phyloP scores from a whole-genome alignment of 2,329 filamentous ascomycete genomes.

The Sordariomycetes sp. region DNA sequence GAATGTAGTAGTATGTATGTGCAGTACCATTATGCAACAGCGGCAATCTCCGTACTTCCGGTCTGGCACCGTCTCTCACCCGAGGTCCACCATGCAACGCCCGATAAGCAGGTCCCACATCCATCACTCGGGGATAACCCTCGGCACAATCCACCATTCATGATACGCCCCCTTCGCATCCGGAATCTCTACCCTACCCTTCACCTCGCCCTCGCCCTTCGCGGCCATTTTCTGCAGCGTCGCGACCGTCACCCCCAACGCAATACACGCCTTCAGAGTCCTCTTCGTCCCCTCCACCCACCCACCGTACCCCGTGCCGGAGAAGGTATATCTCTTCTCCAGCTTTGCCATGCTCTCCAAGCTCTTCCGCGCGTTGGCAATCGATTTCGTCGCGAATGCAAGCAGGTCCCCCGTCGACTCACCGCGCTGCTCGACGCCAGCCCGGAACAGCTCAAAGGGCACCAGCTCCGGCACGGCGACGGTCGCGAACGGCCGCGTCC shows the following conservation, averaged over 20 bases:
- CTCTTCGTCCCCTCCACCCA: constrained; percentile 52
- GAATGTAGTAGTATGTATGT: background rate
- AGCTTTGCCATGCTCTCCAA: constrained; percentile 46
- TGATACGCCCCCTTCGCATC: constrained; percentile 44
- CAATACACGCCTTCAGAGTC: constrained; percentile 60
- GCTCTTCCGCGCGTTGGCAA: constrained; percentile 38
- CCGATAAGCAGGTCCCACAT: background rate
- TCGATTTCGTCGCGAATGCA: constrained; percentile 31
- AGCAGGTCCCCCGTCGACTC: constrained; percentile 28
- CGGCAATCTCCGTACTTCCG: background rate
- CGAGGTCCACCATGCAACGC: background rate
- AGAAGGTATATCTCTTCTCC: constrained; percentile 39
- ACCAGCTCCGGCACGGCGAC: constrained; percentile 60
- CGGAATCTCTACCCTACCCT: constrained; percentile 41
- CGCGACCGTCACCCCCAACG: constrained; percentile 53
- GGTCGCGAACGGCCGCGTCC: constrained; percentile 72
- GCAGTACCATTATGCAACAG: background rate
- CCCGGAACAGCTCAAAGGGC: constrained; percentile 48
- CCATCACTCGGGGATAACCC: constrained; percentile 16
- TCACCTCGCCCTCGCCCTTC: constrained; percentile 17
- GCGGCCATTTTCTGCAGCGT: constrained; percentile 43
- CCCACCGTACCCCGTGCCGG: constrained; percentile 44
- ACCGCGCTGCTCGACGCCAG: constrained; percentile 28
- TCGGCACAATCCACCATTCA: constrained; percentile 55
- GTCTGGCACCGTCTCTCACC: background rate